Evolutionary conservation across 495 filamentous ascomycete genomes (phyloP).

Genomic region (Xylaria bambusicola): DNA sequence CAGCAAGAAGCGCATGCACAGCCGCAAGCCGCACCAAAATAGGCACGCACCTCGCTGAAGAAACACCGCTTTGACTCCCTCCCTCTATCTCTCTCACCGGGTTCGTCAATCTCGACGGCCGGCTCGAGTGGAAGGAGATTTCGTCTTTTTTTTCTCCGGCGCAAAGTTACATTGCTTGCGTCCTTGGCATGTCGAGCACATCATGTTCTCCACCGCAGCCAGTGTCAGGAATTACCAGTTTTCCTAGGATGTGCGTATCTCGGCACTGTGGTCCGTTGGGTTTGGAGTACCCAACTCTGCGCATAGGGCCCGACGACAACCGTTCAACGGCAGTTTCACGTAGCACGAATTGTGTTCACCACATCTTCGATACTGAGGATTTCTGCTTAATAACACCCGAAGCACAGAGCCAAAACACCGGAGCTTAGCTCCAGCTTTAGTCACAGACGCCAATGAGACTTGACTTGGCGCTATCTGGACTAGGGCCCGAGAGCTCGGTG

Average conservation of each 20-base stretch:
- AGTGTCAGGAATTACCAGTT: slow-evolving; percentile 4
- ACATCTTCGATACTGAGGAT: neutral
- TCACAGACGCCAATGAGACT: neutral
- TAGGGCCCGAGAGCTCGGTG: slow-evolving; percentile 18
- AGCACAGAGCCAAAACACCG: neutral
- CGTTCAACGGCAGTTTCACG: slow-evolving; percentile 16
- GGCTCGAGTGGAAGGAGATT: slow-evolving; percentile 9
- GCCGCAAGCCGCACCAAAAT: slow-evolving; percentile 20
- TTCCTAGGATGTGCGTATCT: neutral
- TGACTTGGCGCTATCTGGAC: slow-evolving; percentile 9
- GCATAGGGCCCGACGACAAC: neutral
- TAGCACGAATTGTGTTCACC: neutral
- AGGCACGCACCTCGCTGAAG: slow-evolving; percentile 12
- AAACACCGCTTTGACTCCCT: slow-evolving; percentile 15
- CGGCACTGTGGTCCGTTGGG: slow-evolving; percentile 12
- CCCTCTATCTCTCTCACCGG: slow-evolving; percentile 5
- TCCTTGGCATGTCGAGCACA: slow-evolving; percentile 9
- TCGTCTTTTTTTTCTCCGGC: slow-evolving; percentile 14
- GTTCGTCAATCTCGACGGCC: slow-evolving; percentile 9
- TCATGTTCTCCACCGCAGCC: slow-evolving; percentile 18
- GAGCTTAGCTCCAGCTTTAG: neutral
- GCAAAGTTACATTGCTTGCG: slow-evolving; percentile 21
- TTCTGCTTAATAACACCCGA: neutral
- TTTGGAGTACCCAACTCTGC: neutral
- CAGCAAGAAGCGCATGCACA: slow-evolving; percentile 9